phyloP scores from a whole-genome alignment of 108 stramenopile genomes.

The Mayamaea pseudoterrestris region DNA sequence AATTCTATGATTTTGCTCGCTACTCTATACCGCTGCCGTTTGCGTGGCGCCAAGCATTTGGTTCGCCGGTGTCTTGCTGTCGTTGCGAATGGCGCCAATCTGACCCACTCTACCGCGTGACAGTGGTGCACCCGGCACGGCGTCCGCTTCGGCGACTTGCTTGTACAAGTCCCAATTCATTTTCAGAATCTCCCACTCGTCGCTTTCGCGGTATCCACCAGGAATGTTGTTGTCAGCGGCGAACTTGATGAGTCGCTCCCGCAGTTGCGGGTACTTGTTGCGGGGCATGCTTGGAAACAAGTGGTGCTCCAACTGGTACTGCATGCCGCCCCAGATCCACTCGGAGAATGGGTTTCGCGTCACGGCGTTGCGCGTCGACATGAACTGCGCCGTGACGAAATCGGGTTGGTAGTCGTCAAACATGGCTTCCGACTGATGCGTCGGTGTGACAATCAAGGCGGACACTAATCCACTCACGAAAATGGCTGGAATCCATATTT shows the following conservation, averaged over 20 bases:
- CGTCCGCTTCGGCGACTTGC: conserved; percentile 53
- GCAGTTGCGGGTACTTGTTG: conserved; percentile 68
- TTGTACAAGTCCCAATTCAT: conserved; percentile 80
- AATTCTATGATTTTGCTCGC: no score
- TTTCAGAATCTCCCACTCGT: conserved; percentile 68
- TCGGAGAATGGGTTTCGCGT: conserved; percentile 76
- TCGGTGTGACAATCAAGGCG: conserved; percentile 89
- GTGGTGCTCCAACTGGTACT: conserved; percentile 94
- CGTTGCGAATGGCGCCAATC: conserved; percentile 70
- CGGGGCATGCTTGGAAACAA: conserved; percentile 92
- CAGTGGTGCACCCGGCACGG: conserved; percentile 64
- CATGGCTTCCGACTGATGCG: conserved; percentile 86
- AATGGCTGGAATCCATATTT: conserved; percentile 74
- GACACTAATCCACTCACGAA: conserved; percentile 78
- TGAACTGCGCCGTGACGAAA: conserved; percentile 86
- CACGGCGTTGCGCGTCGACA: conserved; percentile 83
- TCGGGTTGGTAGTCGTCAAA: conserved; percentile 77
- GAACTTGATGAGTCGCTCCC: conserved; percentile 67
- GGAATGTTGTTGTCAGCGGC: conserved; percentile 85
- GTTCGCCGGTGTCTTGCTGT: no score
- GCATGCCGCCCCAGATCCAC: conserved; percentile 94
- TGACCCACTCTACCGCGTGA: conserved; percentile 61
- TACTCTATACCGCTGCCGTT: no score
- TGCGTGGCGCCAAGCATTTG: no score
- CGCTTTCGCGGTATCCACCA: conserved; percentile 71